A percentile compares a stretch with the other conserved stretches of the same genome.
These are phyloP conservation scores for Tubosaeta sp. DNA, from an alignment of 768 basidiomycete genomes.

Conservation along the genomic window DNA sequence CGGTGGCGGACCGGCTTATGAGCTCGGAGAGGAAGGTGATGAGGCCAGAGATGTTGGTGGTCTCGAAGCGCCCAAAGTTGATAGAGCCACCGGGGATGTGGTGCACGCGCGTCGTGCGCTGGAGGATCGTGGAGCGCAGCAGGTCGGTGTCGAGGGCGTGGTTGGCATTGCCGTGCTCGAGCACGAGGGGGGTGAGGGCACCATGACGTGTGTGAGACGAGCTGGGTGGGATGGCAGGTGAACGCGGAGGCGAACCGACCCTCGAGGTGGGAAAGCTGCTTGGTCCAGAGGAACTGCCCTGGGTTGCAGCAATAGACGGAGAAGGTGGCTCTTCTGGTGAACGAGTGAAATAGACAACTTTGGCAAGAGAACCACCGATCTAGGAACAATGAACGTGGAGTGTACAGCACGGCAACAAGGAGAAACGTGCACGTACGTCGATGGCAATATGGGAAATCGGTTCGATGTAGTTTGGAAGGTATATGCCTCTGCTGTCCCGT, in stretches of 20 bases:
- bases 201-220: constrained; percentile 49
- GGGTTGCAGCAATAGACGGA: constrained; percentile 61
- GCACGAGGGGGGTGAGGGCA: constrained; percentile 76
- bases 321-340: constrained; percentile 83
- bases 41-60: constrained; percentile 78
- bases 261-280: constrained; percentile 41
- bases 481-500: constrained; percentile 92
- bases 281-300: constrained; percentile 47
- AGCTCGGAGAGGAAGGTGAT: constrained; percentile 84
- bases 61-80: constrained; percentile 97
- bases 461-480: constrained; percentile 96
- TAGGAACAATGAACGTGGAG: constrained; percentile 29
- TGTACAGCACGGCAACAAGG: not conserved
- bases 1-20: constrained; percentile 78
- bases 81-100: constrained; percentile 95
- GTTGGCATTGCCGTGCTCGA: constrained; percentile 42
- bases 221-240: constrained; percentile 22
- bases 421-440: constrained; percentile 60
- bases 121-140: constrained; percentile 62
- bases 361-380: constrained; percentile 97
- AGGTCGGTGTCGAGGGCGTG: constrained; percentile 38
- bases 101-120: constrained; percentile 50
- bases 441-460: constrained; percentile 97
- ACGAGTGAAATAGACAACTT: constrained; percentile 97
- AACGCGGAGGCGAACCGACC: constrained; percentile 27